Conservation (phyloP, 2,329 filamentous ascomycete species). For the Claviceps maximensis region DNA sequence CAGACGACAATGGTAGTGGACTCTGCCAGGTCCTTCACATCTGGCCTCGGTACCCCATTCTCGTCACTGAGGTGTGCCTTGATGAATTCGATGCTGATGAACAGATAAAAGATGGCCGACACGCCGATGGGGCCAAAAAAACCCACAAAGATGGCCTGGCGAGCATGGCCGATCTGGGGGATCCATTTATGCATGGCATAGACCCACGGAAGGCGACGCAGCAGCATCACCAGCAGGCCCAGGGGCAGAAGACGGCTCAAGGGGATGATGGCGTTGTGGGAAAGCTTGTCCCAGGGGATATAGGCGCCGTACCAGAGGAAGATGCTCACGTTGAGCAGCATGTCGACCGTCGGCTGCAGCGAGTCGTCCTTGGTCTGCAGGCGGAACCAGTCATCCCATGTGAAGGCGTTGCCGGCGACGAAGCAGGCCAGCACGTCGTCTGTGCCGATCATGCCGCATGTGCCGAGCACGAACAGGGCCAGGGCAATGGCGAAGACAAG, state of each 20-base stretch:
- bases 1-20: slow-evolving; percentile 62
- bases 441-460: slow-evolving; percentile 73
- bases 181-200: slow-evolving; percentile 62
- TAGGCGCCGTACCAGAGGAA: slow-evolving; percentile 88
- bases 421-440: slow-evolving; percentile 90
- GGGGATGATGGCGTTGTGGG: slow-evolving; percentile 53
- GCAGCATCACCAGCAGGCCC: slow-evolving; percentile 60
- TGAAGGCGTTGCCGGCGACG: slow-evolving; percentile 81
- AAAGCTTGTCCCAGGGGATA: slow-evolving; percentile 66
- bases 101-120: slow-evolving; percentile 81
- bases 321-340: slow-evolving; percentile 78
- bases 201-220: slow-evolving; percentile 67
- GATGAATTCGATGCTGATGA: slow-evolving; percentile 66
- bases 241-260: slow-evolving; percentile 60
- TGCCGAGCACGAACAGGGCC: slow-evolving; percentile 76
- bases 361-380: slow-evolving; percentile 80
- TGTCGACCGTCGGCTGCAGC: slow-evolving; percentile 87
- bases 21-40: slow-evolving; percentile 54
- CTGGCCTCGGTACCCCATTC: slow-evolving; percentile 46
- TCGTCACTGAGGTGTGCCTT: slow-evolving; percentile 33
- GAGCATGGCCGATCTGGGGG: slow-evolving; percentile 60
- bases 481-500: slow-evolving; percentile 76
- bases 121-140: slow-evolving; percentile 93
- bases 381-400: slow-evolving; percentile 90
- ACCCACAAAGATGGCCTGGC: slow-evolving; percentile 73